Conservation (phyloP, 345 rosid genomes). For the Syzygium jambos region DNA sequence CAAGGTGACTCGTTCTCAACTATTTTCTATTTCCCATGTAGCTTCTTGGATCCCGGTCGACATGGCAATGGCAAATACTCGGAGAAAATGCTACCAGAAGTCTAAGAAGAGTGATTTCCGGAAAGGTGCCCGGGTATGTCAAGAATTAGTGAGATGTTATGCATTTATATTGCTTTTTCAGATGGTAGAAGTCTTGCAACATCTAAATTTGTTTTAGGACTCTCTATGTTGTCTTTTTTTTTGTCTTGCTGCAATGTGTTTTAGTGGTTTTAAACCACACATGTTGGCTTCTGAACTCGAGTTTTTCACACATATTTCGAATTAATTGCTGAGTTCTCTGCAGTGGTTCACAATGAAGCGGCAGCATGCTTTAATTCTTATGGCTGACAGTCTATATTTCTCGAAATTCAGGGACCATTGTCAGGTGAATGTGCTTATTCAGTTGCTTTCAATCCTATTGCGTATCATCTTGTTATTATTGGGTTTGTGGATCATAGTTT, state of each 20-base stretch:
- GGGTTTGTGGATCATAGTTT: neutral
- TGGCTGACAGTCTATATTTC: conserved; percentile 86
- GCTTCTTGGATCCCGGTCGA: conserved; percentile 89
- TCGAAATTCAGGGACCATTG: conserved; percentile 76
- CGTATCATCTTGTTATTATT: neutral
- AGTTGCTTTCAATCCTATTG: neutral
- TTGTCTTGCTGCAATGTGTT: neutral
- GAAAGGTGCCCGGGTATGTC: conserved; percentile 86
- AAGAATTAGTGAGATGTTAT: no score
- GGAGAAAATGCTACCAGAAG: conserved; percentile 86
- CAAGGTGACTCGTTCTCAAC: neutral
- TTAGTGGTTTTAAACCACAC: neutral
- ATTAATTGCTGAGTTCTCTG: conserved; percentile 10
- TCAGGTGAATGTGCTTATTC: conserved; percentile 37
- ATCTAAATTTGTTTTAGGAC: neutral
- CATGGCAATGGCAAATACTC: conserved; percentile 94
- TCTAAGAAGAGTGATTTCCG: conserved; percentile 75
- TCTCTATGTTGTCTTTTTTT: neutral
- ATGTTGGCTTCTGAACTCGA: neutral
- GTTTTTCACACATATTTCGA: neutral
- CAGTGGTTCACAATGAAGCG: conserved; percentile 99
- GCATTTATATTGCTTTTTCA: no score
- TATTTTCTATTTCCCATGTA: conserved; percentile 17
- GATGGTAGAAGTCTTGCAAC: neutral
- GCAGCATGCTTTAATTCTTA: conserved; percentile 80